Evolutionary conservation across 768 basidiomycete genomes (phyloP).

Genomic region (Kwoniella pini): DNA sequence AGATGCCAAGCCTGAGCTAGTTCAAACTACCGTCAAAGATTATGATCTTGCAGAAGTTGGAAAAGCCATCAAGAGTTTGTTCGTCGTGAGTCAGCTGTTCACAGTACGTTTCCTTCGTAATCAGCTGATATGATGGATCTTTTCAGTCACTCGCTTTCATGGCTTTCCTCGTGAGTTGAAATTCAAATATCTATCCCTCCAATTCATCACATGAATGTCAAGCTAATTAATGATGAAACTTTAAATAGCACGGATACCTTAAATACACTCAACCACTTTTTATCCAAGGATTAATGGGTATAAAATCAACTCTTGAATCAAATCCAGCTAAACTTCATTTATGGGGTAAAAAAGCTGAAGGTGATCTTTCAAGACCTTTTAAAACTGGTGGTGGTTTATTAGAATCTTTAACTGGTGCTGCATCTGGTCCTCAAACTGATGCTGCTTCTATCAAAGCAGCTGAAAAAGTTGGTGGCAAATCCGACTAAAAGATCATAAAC

Average conservation of each 20-base stretch:
- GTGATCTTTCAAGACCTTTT: constrained; percentile 88
- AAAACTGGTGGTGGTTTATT: constrained; percentile 66
- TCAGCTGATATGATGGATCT: constrained; percentile 25
- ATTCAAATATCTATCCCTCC: not conserved
- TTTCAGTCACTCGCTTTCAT: constrained; percentile 74
- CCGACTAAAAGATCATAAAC: constrained; percentile 11
- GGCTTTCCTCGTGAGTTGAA: constrained; percentile 64
- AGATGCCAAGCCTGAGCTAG: constrained; percentile 61
- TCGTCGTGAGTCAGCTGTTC: constrained; percentile 49
- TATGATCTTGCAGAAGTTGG: constrained; percentile 88
- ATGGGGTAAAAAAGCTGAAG: constrained; percentile 73
- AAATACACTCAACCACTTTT: constrained; percentile 95
- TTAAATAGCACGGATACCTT: constrained; percentile 73
- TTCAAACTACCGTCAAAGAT: constrained; percentile 89
- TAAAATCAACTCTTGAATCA: constrained; percentile 80
- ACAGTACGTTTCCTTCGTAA: not conserved
- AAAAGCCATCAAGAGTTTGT: constrained; percentile 60
- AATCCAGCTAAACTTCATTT: constrained; percentile 67
- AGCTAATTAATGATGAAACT: too few relatives aligned
- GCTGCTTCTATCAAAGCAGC: constrained; percentile 83
- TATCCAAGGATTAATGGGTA: constrained; percentile 90
- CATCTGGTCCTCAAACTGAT: constrained; percentile 76
- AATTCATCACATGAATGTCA: too few relatives aligned
- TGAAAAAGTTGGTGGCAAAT: constrained; percentile 69
- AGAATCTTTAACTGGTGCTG: constrained; percentile 59